Evolutionary conservation across 257 asterid genomes (phyloP), one percentile per base, ranked within the genome.

Genomic region (Datura wrightii): DNA sequence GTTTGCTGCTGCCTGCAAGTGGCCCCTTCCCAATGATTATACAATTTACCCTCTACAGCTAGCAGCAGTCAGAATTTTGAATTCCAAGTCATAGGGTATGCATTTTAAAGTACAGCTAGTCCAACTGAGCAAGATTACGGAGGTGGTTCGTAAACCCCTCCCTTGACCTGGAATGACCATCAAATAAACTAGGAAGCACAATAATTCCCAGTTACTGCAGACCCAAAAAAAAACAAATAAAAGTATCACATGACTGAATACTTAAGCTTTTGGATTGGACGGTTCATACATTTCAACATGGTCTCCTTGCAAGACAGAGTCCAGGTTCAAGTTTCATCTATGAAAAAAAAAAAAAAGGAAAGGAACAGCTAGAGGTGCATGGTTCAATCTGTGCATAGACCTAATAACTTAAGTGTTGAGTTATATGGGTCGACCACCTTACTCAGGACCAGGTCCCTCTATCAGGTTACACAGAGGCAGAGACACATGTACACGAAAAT

Each of bases 1-100:
- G n/a, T 48, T 48, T 74, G 56, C 44, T 48, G 56, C 81, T 16
- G 31, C 31, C 31, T 24, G 31, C 31, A 1, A 6, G 7, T 48
- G 19, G 16, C 6, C 42, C 80, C n/a, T 46, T n/a, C n/a, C 59
- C 19, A 10, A 72, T 46, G 56, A 48, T 74, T 46, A 7, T 7
- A 13, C 11, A 44, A n/a, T 46, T 74, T 11, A 74, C 39, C 44
- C 81, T 24, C 81, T 48, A 74, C 81, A 48, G 8, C 60, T 78
- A 78, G 14, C 0, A 34, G 46, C 48, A 52, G 16, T 1, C 9
- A 34, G 31, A 31, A 52, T 11, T 48, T 13, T 24, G 81, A 74
- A 50, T 46, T 46, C n/a, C 58, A 19, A 72, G 53, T 15, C 79
- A 69, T 69, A 24, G 31, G 31, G 31, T 24, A 24, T 24, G 31